Base-by-base conservation (phyloP, 345 rosid genomes). In the Theobroma cacao region DNA sequence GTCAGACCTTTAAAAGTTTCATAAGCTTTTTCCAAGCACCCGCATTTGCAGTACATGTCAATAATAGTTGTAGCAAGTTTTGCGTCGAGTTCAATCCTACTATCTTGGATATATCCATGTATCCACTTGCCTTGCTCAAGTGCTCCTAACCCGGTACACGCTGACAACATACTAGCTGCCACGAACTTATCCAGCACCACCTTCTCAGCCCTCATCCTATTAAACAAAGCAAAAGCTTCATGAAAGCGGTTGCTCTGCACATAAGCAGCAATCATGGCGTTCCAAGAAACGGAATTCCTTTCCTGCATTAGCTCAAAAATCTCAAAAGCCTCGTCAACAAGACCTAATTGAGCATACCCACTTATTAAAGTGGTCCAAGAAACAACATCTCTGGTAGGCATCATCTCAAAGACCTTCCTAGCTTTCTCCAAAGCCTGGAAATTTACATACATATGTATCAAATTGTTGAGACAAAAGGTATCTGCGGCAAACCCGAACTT, bases 11-110 rank as follows among this genome's bases (percentile, higher is more conserved):
- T 69, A 52, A 85, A 87, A 30, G 83, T 59, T 64, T 86, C 77
- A 59, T 80, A 74, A 72, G 87, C 91, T 78, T 78, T 82, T 8
- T 86, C 88, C 81, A 83, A 73, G 81, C 81, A 86, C 20, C 89
- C 87, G 38, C 88, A 86, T 76, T 88, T 88, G 62, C 87, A 85
- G 24, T 85, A 85, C 91, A 88, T 83, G 79, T 85, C 90, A 60
- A 89, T 80, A 31, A 87, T 73, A 13, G 88, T 56, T 4, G 89
- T 78, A 14, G 88, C 87, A 62, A 86, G 88, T 72, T 86, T 87
- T 0, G 85, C 28, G 31, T 83, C 88, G 14, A 77, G 18, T 59
- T 81, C 81, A 11, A 85, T 80, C 62, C 80, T 84, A 31, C 53
- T 83, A 58, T 79, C 78, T 66, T 61, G 72, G 40, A 85, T 75